Evolutionary conservation across 2,329 filamentous ascomycete genomes (phyloP).

Genomic region (Ophiocordyceps sinensis): DNA sequence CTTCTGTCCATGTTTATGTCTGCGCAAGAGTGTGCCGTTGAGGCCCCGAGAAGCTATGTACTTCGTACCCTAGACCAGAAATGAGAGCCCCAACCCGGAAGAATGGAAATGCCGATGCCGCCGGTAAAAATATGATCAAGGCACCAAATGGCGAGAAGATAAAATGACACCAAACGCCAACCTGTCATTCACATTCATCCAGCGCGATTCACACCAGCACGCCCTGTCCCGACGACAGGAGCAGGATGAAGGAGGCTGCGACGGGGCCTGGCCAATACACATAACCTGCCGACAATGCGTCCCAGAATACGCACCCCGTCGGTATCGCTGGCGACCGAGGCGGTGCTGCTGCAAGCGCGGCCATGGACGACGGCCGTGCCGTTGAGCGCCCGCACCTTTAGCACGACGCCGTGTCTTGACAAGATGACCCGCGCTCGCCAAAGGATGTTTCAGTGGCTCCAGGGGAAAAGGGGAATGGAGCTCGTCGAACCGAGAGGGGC

Average conservation of each 20-base stretch:
- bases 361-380: slow-evolving; percentile 6
- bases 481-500: slow-evolving; percentile 11
- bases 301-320: slow-evolving; percentile 12
- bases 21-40: no score
- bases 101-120: background rate
- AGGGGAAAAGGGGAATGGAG: slow-evolving; percentile 10
- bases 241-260: background rate
- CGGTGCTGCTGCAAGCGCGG: slow-evolving; percentile 5
- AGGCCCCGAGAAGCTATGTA: no score
- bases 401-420: slow-evolving; percentile 21
- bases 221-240: background rate
- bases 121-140: background rate
- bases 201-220: background rate
- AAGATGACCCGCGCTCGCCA: slow-evolving; percentile 23
- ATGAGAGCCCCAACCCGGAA: background rate
- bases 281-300: slow-evolving; percentile 1
- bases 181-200: background rate
- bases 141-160: background rate
- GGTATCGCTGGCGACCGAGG: slow-evolving; percentile 14
- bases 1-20: background rate
- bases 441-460: slow-evolving; percentile 24
- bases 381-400: slow-evolving; percentile 18
- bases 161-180: background rate
- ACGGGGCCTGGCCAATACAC: background rate
- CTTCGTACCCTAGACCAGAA: background rate